phyloP scores from a whole-genome alignment of 129 eudicot genomes.

The Oenanthe sinensis region DNA sequence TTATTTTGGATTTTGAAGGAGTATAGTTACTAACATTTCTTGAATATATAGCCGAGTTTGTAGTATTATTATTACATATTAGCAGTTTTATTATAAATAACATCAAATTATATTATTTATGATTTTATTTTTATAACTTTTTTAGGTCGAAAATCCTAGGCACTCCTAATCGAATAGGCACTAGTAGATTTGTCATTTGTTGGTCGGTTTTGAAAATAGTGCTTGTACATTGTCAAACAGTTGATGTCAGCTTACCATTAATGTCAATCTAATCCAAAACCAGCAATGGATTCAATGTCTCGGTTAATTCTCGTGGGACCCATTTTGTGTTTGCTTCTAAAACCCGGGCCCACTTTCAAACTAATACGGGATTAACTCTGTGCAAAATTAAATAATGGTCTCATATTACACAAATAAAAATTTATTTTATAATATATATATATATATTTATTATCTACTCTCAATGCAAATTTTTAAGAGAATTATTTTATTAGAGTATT shows the following conservation, averaged over 20 bases:
- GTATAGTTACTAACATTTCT: too few species aligned
- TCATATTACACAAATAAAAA: background rate
- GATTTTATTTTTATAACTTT: too few species aligned
- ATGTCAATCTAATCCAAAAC: background rate
- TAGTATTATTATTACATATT: too few species aligned
- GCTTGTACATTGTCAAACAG: background rate
- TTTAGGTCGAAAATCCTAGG: too few species aligned
- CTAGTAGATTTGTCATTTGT: background rate
- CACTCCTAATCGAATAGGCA: background rate
- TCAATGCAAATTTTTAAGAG: too few species aligned
- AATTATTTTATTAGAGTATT: too few species aligned
- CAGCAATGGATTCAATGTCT: background rate
- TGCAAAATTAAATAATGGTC: background rate
- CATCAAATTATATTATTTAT: too few species aligned
- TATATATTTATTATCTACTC: too few species aligned
- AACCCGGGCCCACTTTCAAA: background rate
- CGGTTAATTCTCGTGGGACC: background rate
- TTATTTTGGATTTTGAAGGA: too few species aligned
- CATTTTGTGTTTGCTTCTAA: background rate
- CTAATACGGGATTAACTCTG: background rate
- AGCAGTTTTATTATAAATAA: too few species aligned
- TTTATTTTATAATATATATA: too few species aligned
- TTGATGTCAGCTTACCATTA: slow-evolving; percentile 1
- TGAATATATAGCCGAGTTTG: too few species aligned
- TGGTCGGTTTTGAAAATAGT: background rate